These are phyloP conservation scores for Claviceps humidiphila DNA, from an alignment of 2,329 filamentous ascomycete genomes.

Conservation along the genomic window DNA sequence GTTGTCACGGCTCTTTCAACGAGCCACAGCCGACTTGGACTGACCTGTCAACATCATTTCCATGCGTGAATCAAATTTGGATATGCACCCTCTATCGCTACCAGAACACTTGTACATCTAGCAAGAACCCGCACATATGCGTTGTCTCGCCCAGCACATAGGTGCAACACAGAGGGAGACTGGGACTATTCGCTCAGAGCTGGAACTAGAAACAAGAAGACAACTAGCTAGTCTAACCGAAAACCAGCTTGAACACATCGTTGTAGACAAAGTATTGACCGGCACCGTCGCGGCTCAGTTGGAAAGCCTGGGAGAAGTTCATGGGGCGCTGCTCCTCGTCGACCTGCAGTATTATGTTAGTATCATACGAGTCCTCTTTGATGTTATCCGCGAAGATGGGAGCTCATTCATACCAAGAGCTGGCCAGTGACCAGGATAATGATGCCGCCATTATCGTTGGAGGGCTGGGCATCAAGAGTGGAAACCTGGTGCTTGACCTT, in stretches of 20 bases:
- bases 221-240: conserved; percentile 30
- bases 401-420: conserved; percentile 50
- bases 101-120: background rate
- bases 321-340: conserved; percentile 77
- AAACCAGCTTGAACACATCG: conserved; percentile 88
- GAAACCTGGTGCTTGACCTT: conserved; percentile 67
- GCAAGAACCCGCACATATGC: background rate
- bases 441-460: conserved; percentile 50
- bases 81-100: conserved; percentile 3
- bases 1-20: background rate
- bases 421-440: conserved; percentile 80
- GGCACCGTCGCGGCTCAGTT: conserved; percentile 55
- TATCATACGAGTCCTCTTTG: background rate
- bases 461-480: conserved; percentile 76
- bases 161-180: background rate
- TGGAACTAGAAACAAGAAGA: background rate
- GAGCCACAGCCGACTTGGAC: background rate
- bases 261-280: conserved; percentile 81
- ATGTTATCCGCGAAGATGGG: background rate
- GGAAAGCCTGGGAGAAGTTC: conserved; percentile 85
- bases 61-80: background rate
- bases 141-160: background rate
- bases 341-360: conserved; percentile 39
- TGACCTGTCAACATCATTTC: background rate
- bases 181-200: background rate